phyloP scores from a whole-genome alignment of 2,329 filamentous ascomycete species.

The Pseudogymnoascus sp. region DNA sequence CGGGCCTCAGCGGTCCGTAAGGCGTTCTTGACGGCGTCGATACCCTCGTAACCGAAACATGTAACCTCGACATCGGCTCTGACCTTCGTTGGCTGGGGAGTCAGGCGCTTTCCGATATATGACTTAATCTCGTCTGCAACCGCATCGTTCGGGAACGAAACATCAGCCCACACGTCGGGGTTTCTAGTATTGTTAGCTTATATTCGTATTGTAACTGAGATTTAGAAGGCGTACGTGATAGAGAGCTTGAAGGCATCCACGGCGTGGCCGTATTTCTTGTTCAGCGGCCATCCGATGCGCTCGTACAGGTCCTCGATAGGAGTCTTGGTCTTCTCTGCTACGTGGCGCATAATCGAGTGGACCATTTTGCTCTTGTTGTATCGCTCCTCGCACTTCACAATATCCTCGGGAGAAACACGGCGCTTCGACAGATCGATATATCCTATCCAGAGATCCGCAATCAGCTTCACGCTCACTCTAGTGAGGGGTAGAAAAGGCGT shows the following conservation, averaged over 20 bases:
- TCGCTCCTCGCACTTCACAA: slow-evolving; percentile 95
- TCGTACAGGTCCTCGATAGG: slow-evolving; percentile 95
- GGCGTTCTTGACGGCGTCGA: slow-evolving; percentile 93
- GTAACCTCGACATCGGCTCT: slow-evolving; percentile 95
- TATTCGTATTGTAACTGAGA: neutral
- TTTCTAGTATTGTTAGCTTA: slow-evolving; percentile 48
- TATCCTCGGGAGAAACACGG: slow-evolving; percentile 93
- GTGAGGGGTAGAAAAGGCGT: neutral
- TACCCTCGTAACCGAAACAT: slow-evolving; percentile 93
- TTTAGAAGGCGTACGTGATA: slow-evolving; percentile 63
- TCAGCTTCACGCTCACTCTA: neutral
- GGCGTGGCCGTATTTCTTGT: slow-evolving; percentile 94
- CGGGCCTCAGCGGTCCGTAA: slow-evolving; percentile 83
- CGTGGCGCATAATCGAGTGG: slow-evolving; percentile 97
- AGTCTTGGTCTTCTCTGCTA: slow-evolving; percentile 89
- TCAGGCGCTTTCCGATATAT: slow-evolving; percentile 95
- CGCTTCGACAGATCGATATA: slow-evolving; percentile 99
- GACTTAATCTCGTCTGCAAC: slow-evolving; percentile 84
- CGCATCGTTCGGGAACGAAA: slow-evolving; percentile 75
- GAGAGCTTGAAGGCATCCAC: slow-evolving; percentile 98
- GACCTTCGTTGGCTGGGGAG: slow-evolving; percentile 97
- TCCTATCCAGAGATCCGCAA: slow-evolving; percentile 36
- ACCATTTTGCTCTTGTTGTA: slow-evolving; percentile 99
- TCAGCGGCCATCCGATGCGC: slow-evolving; percentile 90
- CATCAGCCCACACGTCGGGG: slow-evolving; percentile 90